A percentile compares a stretch with the other conserved stretches of the same genome.
phyloP scores from a whole-genome alignment of 148 eudicot species.

The Pouteria glomerata region DNA sequence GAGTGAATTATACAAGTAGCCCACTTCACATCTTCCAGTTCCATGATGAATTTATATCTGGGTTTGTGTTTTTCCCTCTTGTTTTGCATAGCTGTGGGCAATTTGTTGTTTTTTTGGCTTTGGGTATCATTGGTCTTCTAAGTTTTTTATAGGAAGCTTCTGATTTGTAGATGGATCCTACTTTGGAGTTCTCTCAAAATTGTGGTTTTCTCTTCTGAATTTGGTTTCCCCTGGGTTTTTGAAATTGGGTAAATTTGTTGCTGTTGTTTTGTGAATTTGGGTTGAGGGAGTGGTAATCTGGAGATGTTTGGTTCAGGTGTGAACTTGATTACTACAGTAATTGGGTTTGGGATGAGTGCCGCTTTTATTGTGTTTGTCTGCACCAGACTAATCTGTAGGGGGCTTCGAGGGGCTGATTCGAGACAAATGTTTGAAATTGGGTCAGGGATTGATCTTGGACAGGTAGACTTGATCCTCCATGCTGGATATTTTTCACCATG shows the following conservation, averaged over 20 bases:
- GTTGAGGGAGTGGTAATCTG: constrained; percentile 2
- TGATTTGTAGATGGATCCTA: not conserved
- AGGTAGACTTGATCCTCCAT: constrained; percentile 34
- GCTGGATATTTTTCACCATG: not conserved
- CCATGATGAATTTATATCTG: constrained; percentile 19
- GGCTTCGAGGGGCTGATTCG: constrained; percentile 40
- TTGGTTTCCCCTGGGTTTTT: not conserved
- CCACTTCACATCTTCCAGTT: constrained; percentile 4
- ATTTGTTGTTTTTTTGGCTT: not conserved
- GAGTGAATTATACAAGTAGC: constrained; percentile 2
- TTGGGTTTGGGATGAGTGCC: constrained; percentile 77
- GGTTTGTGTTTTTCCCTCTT: constrained; percentile 1
- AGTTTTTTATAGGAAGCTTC: not conserved
- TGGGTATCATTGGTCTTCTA: not conserved
- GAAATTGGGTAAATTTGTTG: not conserved
- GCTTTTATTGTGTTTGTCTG: constrained; percentile 70
- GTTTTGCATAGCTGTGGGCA: not conserved
- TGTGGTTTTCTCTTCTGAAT: not conserved
- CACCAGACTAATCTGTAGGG: constrained; percentile 65
- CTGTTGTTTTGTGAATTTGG: not conserved
- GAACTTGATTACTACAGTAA: constrained; percentile 61
- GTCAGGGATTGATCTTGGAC: constrained; percentile 52
- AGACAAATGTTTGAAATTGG: constrained; percentile 40
- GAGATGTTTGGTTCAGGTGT: constrained; percentile 43
- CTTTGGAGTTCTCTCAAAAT: not conserved